Evolutionary conservation across 2,329 filamentous ascomycete species (phyloP).

Genomic region (Colletotrichum sp.): DNA sequence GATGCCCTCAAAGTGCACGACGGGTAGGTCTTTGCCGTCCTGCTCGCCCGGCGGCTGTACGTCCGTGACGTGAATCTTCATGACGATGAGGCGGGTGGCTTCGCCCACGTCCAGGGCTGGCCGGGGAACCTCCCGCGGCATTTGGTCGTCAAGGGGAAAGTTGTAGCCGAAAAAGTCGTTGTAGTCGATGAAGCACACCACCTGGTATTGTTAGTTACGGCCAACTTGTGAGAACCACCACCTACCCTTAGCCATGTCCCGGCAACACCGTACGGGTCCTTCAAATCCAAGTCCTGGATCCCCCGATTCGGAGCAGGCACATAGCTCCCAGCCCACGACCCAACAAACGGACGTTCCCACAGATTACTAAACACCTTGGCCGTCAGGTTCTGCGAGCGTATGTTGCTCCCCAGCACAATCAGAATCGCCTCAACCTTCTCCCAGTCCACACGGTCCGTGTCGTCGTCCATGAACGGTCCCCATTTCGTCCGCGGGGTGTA

Average conservation of each 20-base stretch:
- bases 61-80: conserved; percentile 67
- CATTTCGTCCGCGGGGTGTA: conserved; percentile 67
- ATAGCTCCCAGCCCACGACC: conserved; percentile 58
- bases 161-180: conserved; percentile 77
- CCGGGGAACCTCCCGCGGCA: conserved; percentile 43
- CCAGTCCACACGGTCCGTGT: conserved; percentile 71
- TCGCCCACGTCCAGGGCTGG: conserved; percentile 65
- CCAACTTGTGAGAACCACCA: not conserved
- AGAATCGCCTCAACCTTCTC: conserved; percentile 80
- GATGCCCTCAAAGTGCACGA: conserved; percentile 72
- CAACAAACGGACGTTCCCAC: conserved; percentile 63
- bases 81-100: conserved; percentile 72
- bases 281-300: conserved; percentile 48
- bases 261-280: conserved; percentile 74
- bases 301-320: conserved; percentile 39
- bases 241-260: conserved; percentile 74
- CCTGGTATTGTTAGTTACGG: conserved; percentile 23
- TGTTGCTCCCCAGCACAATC: conserved; percentile 70
- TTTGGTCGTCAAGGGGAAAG: conserved; percentile 54
- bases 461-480: conserved; percentile 76
- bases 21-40: conserved; percentile 62
- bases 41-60: conserved; percentile 64
- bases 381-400: conserved; percentile 52
- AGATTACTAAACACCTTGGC: conserved; percentile 53
- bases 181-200: conserved; percentile 66